These are phyloP conservation scores for Pelargonium fulgidum DNA, from an alignment of 441 rosid species.

Conservation along the genomic window DNA sequence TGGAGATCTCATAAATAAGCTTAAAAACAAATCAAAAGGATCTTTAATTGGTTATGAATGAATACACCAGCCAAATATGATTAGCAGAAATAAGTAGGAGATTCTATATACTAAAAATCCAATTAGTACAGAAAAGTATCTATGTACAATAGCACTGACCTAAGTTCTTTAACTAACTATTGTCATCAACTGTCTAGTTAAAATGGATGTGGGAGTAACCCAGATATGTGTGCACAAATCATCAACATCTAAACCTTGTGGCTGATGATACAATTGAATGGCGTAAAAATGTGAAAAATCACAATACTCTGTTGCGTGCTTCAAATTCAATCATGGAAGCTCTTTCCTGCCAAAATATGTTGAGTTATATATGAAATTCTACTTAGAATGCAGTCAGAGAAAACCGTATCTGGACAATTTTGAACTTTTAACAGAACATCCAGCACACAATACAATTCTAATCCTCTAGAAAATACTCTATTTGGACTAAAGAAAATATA, in stretches of 20 bases:
- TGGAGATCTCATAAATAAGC: too few species aligned
- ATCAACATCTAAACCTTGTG: background rate
- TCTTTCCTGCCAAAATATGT: background rate
- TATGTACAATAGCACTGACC: background rate
- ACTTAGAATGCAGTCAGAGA: too few species aligned
- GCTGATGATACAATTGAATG: background rate
- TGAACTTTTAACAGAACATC: too few species aligned
- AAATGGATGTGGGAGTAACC: background rate
- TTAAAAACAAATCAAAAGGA: too few species aligned
- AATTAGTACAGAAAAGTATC: background rate
- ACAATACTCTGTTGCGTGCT: background rate
- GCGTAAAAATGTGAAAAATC: background rate
- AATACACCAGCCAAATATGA: background rate
- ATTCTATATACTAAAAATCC: background rate
- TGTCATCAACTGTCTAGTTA: background rate
- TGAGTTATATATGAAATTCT: too few species aligned
- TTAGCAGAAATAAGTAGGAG: background rate
- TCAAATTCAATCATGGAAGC: conserved; percentile 5
- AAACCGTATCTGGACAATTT: too few species aligned
- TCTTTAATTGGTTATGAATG: background rate
- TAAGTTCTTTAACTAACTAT: background rate
- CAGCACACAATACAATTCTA: too few species aligned
- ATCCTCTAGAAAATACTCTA: too few species aligned
- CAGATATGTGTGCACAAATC: background rate
- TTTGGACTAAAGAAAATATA: too few species aligned